Evolutionary conservation across 1,284 basidiomycete genomes (phyloP).

Genomic region (Agroathelia rolfsii): DNA sequence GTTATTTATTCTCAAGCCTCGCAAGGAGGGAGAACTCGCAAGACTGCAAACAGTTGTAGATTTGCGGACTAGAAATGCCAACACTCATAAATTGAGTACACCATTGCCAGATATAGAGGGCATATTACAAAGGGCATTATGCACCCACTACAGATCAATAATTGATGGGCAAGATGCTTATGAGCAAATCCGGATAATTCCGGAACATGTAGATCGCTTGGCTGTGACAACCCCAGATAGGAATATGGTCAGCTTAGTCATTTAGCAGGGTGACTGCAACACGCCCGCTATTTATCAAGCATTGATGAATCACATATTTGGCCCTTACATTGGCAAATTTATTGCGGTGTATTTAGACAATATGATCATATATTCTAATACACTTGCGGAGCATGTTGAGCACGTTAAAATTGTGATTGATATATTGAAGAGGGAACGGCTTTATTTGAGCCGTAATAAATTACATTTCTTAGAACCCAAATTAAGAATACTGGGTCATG

Average conservation of each 20-base stretch:
- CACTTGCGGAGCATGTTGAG: conserved; percentile 22
- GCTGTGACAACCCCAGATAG: conserved; percentile 22
- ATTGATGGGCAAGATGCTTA: conserved; percentile 26
- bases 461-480: conserved; percentile 18
- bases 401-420: conserved; percentile 22
- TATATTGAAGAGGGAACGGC: conserved; percentile 16
- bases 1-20: conserved; percentile 22
- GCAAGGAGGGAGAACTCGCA: conserved; percentile 11
- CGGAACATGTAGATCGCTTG: conserved; percentile 18
- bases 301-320: conserved; percentile 23
- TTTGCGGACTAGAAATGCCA: conserved; percentile 14
- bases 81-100: conserved; percentile 15
- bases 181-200: conserved; percentile 23
- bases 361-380: conserved; percentile 25
- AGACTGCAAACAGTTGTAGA: conserved; percentile 14
- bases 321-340: conserved; percentile 12
- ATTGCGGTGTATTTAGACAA: conserved; percentile 22
- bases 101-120: conserved; percentile 19
- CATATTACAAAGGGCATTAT: conserved; percentile 15
- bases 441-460: conserved; percentile 22
- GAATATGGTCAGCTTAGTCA: conserved; percentile 22
- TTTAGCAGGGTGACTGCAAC: conserved; percentile 25
- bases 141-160: conserved; percentile 15
- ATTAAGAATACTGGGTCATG: conserved; percentile 22
- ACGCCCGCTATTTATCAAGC: conserved; percentile 16